These are phyloP conservation scores for Hypholoma sublateritium DNA, from an alignment of 768 basidiomycete species.

Conservation along the genomic window DNA sequence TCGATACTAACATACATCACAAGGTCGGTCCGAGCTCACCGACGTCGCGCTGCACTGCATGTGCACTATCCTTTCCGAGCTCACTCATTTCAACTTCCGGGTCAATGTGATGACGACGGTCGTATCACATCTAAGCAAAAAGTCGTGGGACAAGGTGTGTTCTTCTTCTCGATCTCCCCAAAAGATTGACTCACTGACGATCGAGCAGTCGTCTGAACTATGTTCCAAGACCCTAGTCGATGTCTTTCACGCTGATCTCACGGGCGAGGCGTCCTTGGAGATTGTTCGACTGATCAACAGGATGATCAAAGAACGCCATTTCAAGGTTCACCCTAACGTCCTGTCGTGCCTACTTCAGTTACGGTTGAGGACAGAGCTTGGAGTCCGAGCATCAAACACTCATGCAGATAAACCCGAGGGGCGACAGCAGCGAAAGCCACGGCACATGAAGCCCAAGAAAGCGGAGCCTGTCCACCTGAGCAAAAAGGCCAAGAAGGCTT, in stretches of 20 bases:
- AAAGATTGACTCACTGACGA: slow-evolving; percentile 13
- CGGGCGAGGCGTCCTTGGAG: slow-evolving; percentile 82
- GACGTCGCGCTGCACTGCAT: slow-evolving; percentile 79
- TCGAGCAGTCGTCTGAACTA: slow-evolving; percentile 72
- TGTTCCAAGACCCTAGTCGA: slow-evolving; percentile 80
- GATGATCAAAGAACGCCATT: slow-evolving; percentile 93
- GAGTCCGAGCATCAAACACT: slow-evolving; percentile 73
- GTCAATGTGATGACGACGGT: slow-evolving; percentile 89
- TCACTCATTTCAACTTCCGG: slow-evolving; percentile 96
- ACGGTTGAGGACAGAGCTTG: slow-evolving; percentile 84
- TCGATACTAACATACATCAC: slow-evolving; percentile 1
- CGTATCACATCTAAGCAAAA: slow-evolving; percentile 78
- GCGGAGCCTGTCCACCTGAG: slow-evolving; percentile 75
- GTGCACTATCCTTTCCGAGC: slow-evolving; percentile 79
- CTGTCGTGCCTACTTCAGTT: slow-evolving; percentile 82
- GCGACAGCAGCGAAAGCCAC: slow-evolving; percentile 30
- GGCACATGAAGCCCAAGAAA: slow-evolving; percentile 58
- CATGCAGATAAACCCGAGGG: slow-evolving; percentile 53
- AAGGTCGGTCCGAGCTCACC: slow-evolving; percentile 65
- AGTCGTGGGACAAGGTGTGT: slow-evolving; percentile 86
- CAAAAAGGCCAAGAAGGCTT: slow-evolving; percentile 85
- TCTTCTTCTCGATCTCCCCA: slow-evolving; percentile 6
- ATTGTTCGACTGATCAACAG: slow-evolving; percentile 88
- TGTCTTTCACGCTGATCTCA: slow-evolving; percentile 81
- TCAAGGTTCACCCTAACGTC: slow-evolving; percentile 87